A percentile compares a stretch with the other conserved stretches of the same genome.
Evolutionary conservation across 305 asterid species (phyloP).

Genomic region (Nicotiana rustica): DNA sequence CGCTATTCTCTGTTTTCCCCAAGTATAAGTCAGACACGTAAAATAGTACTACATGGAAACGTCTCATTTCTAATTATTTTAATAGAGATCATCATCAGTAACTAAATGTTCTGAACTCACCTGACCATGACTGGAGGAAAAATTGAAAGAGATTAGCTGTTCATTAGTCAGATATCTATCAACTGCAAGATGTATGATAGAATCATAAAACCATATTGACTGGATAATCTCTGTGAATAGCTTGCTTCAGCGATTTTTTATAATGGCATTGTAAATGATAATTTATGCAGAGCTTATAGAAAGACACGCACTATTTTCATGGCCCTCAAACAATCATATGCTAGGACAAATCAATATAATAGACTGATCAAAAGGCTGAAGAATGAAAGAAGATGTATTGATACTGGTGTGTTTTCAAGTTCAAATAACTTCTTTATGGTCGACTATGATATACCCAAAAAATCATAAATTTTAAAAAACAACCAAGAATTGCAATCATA

Average conservation of each 20-base stretch:
- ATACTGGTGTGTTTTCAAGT: conserved; percentile 1
- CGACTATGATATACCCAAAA: not conserved
- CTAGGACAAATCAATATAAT: not conserved
- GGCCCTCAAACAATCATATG: not conserved
- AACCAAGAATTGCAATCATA: conserved; percentile 32
- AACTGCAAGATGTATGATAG: not conserved
- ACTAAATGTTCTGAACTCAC: not conserved
- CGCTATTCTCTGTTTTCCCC: not conserved
- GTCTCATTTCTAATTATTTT: conserved; percentile 14
- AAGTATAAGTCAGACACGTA: not conserved
- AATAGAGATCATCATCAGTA: not conserved
- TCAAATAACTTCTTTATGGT: conserved; percentile 24
- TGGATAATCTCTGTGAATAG: not conserved
- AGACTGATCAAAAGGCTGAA: not conserved
- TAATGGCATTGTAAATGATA: not conserved
- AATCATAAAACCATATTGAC: not conserved
- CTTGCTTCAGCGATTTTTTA: conserved; percentile 12
- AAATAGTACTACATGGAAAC: not conserved
- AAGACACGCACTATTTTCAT: too few relatives aligned
- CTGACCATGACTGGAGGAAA: not conserved
- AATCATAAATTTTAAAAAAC: not conserved
- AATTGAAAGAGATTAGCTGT: not conserved
- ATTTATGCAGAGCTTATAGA: conserved; percentile 12
- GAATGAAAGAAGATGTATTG: conserved; percentile 29
- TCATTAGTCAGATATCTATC: not conserved